Evolutionary conservation across 2,329 filamentous ascomycete species (phyloP), one percentile per base, ranked within the genome.

Genomic region (Alternaria triticina): DNA sequence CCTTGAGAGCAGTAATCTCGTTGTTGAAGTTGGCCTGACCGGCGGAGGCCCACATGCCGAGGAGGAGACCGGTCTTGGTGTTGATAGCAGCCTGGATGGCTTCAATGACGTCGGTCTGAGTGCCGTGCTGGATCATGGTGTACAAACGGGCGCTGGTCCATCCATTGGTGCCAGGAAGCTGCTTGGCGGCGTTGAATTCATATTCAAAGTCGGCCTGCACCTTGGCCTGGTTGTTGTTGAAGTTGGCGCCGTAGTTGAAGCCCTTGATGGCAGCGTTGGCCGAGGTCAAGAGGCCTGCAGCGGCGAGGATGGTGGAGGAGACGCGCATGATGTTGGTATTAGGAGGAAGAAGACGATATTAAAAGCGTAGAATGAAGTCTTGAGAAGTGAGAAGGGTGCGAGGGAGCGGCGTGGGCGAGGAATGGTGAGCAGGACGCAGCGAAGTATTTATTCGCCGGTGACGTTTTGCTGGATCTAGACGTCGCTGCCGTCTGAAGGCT

Each of bases 11-110:
- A 3, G 84, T 77, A 51, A 97, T 82, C 82, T 97, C 93, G 77
- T 93, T 91, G 77, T 86, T 81, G 79, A 96, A 89, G 22, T 77
- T 79, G 6, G 81, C 83, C 58, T 87, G 82, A 15, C 89, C 90
- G 44, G 85, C 91, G 0, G 92, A 95, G 10, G 89, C 88, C 94
- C 94, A 97, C 54, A 97, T 83, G 70, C 93, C 93, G 12, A 97
- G 88, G 11, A 97, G 86, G 25, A 97, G 86, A 46, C 86, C 86
- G 3, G 92, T 96, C 72, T 93, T 87, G 74, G 92, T 92, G 70
- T 86, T 87, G 80, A 97, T 93, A 73, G 93, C 94, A 46, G 94
- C 94, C 45, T 90, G 91, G 66, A 97, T 93, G 68, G 75, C 92
- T 44, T 86, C 83, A 74, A 91, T 93, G 71, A 88, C 85, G 28